Evolutionary conservation across 352 stramenopile genomes (phyloP).

Genomic region (Pythium dissimile): DNA sequence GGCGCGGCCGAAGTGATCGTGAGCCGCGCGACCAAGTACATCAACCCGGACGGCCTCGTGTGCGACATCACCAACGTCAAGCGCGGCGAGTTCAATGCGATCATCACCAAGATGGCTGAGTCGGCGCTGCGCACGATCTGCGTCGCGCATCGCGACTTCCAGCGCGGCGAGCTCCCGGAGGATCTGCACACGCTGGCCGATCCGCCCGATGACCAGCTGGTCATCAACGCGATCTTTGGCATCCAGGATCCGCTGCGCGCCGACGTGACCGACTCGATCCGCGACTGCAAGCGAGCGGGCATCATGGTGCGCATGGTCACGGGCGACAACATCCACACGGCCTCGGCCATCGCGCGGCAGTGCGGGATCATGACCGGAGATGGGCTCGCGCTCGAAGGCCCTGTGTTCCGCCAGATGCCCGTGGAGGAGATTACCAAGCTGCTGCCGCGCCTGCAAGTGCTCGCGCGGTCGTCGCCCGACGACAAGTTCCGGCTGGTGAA

Average conservation of each 20-base stretch:
- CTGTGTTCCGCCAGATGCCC: conserved; percentile 88
- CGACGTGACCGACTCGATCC: conserved; percentile 93
- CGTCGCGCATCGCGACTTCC: conserved; percentile 81
- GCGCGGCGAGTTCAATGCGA: conserved; percentile 62
- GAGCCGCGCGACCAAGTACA: conserved; percentile 47
- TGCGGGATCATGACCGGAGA: conserved; percentile 94
- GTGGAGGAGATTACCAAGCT: conserved; percentile 52
- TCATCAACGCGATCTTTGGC: conserved; percentile 91
- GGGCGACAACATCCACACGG: conserved; percentile 98
- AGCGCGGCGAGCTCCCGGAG: conserved; percentile 36
- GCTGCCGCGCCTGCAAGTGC: conserved; percentile 78
- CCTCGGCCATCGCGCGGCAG: conserved; percentile 93
- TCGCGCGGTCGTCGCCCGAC: conserved; percentile 93
- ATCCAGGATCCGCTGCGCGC: conserved; percentile 95
- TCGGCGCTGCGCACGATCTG: conserved; percentile 85
- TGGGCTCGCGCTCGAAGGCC: conserved; percentile 90
- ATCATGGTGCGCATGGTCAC: conserved; percentile 99
- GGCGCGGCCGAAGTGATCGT: conserved; percentile 77
- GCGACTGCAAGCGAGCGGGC: conserved; percentile 92
- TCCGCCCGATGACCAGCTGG: conserved; percentile 70
- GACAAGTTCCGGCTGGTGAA: conserved; percentile 97
- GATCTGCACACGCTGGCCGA: conserved; percentile 55
- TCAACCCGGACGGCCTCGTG: conserved; percentile 54
- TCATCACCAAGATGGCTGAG: conserved; percentile 82
- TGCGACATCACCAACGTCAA: conserved; percentile 52